A percentile compares a stretch with the other conserved stretches of the same genome.
Evolutionary conservation across 345 rosid species (phyloP).

Genomic region (Excoecaria agallocha): DNA sequence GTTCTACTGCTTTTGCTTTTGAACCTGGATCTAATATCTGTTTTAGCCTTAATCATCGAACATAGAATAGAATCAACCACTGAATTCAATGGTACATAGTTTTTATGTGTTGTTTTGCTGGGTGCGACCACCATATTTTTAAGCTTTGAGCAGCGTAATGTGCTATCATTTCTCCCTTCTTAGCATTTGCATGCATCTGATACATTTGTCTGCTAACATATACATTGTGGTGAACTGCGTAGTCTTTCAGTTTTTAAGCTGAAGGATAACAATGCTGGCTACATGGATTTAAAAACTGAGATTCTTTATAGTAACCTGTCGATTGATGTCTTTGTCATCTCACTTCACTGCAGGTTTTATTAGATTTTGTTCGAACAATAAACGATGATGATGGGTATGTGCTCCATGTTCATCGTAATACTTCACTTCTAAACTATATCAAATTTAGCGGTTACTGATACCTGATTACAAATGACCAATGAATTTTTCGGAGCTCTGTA

Average conservation of each 20-base stretch:
- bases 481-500: not conserved
- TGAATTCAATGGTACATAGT: not conserved
- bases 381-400: slow-evolving; percentile 97
- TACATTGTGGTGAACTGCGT: not conserved
- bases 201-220: not conserved
- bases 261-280: not conserved
- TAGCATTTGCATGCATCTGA: not conserved
- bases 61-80: not conserved
- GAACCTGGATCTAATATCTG: not conserved
- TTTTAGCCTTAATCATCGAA: not conserved
- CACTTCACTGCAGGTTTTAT: slow-evolving; percentile 60
- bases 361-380: slow-evolving; percentile 87
- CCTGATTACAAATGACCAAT: slow-evolving; percentile 7
- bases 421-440: not conserved
- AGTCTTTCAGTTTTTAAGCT: not conserved
- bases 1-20: not conserved
- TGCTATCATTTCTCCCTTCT: not conserved
- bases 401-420: slow-evolving; percentile 12
- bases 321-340: slow-evolving; percentile 12
- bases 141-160: not conserved
- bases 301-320: not conserved
- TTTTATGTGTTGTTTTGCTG: not conserved
- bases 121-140: not conserved
- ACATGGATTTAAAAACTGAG: not conserved
- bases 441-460: not conserved